phyloP scores from a whole-genome alignment of 345 rosid genomes.

The Bretschneidera sinensis region DNA sequence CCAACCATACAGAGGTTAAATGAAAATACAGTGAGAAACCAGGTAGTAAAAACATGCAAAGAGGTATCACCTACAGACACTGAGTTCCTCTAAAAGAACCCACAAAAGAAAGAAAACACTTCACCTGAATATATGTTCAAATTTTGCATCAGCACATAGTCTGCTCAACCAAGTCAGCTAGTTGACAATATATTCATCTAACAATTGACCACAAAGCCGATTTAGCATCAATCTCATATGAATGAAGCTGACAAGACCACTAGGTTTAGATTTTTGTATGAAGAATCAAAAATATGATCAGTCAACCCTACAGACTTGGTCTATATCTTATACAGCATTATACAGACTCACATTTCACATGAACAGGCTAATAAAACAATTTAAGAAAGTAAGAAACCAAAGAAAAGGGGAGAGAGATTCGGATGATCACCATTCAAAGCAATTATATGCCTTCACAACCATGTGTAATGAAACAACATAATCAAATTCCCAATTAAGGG shows the following conservation, averaged over 20 bases:
- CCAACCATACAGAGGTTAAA: slow-evolving; percentile 26
- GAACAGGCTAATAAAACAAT: background rate
- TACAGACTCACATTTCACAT: background rate
- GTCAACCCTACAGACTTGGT: slow-evolving; percentile 14
- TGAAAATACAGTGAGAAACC: slow-evolving; percentile 20
- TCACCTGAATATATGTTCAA: slow-evolving; percentile 50
- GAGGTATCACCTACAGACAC: slow-evolving; percentile 15
- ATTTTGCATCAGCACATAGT: slow-evolving; percentile 36
- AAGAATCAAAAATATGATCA: slow-evolving; percentile 6
- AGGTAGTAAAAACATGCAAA: slow-evolving; percentile 2
- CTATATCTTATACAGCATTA: slow-evolving; percentile 7
- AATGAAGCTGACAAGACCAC: slow-evolving; percentile 22
- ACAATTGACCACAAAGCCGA: slow-evolving; percentile 50
- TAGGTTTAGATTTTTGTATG: slow-evolving; percentile 11
- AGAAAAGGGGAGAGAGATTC: background rate
- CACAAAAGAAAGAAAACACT: slow-evolving; percentile 18
- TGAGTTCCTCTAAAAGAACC: slow-evolving; percentile 5
- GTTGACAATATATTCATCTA: slow-evolving; percentile 62
- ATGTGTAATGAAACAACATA: slow-evolving; percentile 6
- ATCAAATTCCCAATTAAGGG: slow-evolving; percentile 33
- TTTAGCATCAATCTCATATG: slow-evolving; percentile 32
- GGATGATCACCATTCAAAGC: slow-evolving; percentile 9
- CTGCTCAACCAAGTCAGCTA: slow-evolving; percentile 65
- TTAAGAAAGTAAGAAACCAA: background rate
- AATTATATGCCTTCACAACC: slow-evolving; percentile 17